Evolutionary conservation across 2,329 filamentous ascomycete species (phyloP).

Genomic region (Hypoxylon sp.): DNA sequence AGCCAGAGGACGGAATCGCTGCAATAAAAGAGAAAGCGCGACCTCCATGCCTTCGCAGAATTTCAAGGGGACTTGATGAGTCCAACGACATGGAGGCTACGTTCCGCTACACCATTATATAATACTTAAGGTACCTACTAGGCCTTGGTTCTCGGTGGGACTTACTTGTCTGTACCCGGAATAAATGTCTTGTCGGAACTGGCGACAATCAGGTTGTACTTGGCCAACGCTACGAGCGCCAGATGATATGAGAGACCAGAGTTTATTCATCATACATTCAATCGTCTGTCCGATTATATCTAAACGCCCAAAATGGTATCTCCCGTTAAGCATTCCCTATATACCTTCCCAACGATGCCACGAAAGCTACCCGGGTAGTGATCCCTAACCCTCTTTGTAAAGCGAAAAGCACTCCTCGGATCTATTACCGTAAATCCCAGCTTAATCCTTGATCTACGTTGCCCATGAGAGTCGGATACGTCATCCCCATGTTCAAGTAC

Average conservation of each 20-base stretch:
- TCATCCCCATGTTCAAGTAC: conserved; percentile 63
- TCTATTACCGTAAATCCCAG: conserved; percentile 27
- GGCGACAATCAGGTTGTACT: too few species aligned
- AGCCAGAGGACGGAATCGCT: conserved; percentile 50
- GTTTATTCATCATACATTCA: conserved; percentile 8
- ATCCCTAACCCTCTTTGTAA: conserved; percentile 10
- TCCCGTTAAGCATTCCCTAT: conserved; percentile 32
- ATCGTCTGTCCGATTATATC: conserved; percentile 22
- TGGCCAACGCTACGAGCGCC: too few species aligned
- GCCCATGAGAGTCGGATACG: conserved; percentile 34
- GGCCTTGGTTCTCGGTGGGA: too few species aligned
- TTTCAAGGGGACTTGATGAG: conserved; percentile 28
- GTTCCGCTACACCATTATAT: conserved; percentile 45
- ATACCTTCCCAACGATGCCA: conserved; percentile 21
- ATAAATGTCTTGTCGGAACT: too few species aligned
- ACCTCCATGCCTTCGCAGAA: conserved; percentile 55
- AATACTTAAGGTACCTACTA: too few species aligned
- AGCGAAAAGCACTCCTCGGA: background rate
- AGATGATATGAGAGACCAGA: background rate
- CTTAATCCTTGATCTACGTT: conserved; percentile 27
- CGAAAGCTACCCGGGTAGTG: conserved; percentile 20
- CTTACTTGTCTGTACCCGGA: too few species aligned
- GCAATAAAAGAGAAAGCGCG: conserved; percentile 49
- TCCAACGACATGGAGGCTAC: conserved; percentile 37
- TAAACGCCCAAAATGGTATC: conserved; percentile 43